Percentiles rank a stretch among this genome's conserved stretches.
These are phyloP conservation scores for Acer negundo DNA, from an alignment of 345 rosid genomes.

Conservation along the genomic window DNA sequence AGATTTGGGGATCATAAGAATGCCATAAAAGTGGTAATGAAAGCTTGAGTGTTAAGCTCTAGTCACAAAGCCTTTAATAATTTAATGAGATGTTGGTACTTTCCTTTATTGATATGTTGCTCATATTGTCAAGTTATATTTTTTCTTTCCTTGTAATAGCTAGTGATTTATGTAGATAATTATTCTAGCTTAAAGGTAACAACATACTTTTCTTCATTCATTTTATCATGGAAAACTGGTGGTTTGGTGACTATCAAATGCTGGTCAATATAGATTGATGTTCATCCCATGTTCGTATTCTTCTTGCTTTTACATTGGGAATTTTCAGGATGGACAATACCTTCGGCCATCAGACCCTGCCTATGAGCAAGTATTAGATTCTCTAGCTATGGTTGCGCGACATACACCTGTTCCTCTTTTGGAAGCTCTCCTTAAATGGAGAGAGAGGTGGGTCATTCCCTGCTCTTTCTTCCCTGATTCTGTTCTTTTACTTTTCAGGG, in stretches of 20 bases:
- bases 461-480: background rate
- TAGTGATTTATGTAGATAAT: background rate
- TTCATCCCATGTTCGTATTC: constrained; percentile 4
- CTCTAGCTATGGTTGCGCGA: constrained; percentile 95
- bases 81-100: background rate
- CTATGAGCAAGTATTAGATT: constrained; percentile 95
- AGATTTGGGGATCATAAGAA: constrained; percentile 1
- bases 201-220: background rate
- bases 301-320: constrained; percentile 4
- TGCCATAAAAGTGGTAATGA: background rate
- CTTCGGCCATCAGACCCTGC: constrained; percentile 98
- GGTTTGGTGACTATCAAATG: constrained; percentile 3
- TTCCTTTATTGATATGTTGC: constrained; percentile 5
- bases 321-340: constrained; percentile 90
- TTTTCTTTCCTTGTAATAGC: background rate
- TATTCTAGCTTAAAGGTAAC: background rate
- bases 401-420: constrained; percentile 97
- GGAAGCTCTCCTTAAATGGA: constrained; percentile 96
- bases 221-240: background rate
- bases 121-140: background rate
- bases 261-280: constrained; percentile 17
- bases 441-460: constrained; percentile 61
- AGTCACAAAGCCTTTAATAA: background rate
- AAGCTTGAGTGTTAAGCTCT: background rate
- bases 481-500: background rate